Evolutionary conservation across 805 yeast genomes (phyloP), one percentile per base, ranked within the genome.

Genomic region (Metschnikowia koreensis): DNA sequence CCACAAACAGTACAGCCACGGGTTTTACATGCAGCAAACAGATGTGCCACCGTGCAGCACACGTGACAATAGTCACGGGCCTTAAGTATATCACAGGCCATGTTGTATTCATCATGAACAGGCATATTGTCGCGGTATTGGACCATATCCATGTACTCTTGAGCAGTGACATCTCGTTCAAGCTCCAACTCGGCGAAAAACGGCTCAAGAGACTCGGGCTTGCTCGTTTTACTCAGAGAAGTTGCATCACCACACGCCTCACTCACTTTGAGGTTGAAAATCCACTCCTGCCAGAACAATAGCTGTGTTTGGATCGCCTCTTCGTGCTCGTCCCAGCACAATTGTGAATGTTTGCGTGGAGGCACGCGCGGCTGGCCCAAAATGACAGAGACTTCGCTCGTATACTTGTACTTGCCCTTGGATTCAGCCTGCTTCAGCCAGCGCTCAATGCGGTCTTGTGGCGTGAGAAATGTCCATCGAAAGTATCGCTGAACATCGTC

Each of bases 401-500:
- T 22, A n/a, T 46, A 22, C 31, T 29, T 39, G 8, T 12, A 11
- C 10, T 7, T 28, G 15, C 28, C 36, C 8, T 42, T 31, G 9
- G 6, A 6, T 2, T n/a, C 27, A 1, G 27, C 34, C 16, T 11
- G 38, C 13, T 10, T 9, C 9, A 22, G 39, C 49, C 49, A 38
- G 13, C 16, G 10, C 12, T 28, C 41, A 36, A 33, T 38, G 27
- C 2, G 7, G 28, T 39, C 50, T 10, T 41, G 45, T 11, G 44
- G 27, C 12, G 46, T 34, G 29, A 39, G 46, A 37, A 47, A 39
- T 13, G 27, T 47, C 50, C 50, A 47, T 37, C 46, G 34, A 41
- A 41, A 47, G 17, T 47, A 47, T 13, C 50, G 9, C 17, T 47
- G 46, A 10, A 15, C 50, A 39, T 41, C 46, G 7, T 47, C 46